These are phyloP conservation scores for Tylopilus vinaceipallidus DNA, from an alignment of 768 basidiomycete genomes.

Conservation along the genomic window DNA sequence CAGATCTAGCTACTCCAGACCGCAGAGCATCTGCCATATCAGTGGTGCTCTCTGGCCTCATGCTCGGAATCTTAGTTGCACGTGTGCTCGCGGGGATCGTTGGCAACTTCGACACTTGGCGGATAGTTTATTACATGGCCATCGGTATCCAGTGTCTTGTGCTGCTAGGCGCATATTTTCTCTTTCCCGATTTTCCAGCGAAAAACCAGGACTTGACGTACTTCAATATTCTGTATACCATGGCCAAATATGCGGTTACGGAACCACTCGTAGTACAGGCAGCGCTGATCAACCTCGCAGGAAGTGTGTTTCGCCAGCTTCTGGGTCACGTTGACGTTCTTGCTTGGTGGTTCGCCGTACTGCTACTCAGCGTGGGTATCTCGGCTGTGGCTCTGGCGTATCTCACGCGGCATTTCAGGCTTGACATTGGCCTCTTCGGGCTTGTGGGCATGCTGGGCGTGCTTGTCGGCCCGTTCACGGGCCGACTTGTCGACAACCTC, in stretches of 20 bases:
- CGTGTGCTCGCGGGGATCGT: conserved; percentile 76
- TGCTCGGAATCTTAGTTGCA: conserved; percentile 72
- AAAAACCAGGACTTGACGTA: conserved; percentile 69
- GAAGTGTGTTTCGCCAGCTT: conserved; percentile 58
- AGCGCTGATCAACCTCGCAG: conserved; percentile 56
- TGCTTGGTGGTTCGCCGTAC: conserved; percentile 75
- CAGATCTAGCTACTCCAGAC: conserved; percentile 76
- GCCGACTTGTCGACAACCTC: conserved; percentile 64
- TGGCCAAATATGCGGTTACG: conserved; percentile 73
- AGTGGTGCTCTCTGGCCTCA: conserved; percentile 64
- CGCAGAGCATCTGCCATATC: conserved; percentile 74
- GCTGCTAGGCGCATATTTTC: conserved; percentile 54
- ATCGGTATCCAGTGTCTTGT: conserved; percentile 67
- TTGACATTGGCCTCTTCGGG: conserved; percentile 71
- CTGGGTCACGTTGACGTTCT: conserved; percentile 79
- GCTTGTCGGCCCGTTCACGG: conserved; percentile 64
- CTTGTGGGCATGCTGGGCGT: conserved; percentile 74
- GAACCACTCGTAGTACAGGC: conserved; percentile 78
- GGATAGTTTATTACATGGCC: conserved; percentile 75
- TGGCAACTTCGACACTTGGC: conserved; percentile 68
- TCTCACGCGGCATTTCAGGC: conserved; percentile 26
- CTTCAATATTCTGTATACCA: conserved; percentile 64
- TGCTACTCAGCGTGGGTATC: conserved; percentile 62
- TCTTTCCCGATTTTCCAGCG: conserved; percentile 83
- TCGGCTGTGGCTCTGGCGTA: background rate